Evolutionary conservation across 345 rosid genomes (phyloP), one percentile per base, ranked within the genome.

Genomic region (Syzygium aqueum): DNA sequence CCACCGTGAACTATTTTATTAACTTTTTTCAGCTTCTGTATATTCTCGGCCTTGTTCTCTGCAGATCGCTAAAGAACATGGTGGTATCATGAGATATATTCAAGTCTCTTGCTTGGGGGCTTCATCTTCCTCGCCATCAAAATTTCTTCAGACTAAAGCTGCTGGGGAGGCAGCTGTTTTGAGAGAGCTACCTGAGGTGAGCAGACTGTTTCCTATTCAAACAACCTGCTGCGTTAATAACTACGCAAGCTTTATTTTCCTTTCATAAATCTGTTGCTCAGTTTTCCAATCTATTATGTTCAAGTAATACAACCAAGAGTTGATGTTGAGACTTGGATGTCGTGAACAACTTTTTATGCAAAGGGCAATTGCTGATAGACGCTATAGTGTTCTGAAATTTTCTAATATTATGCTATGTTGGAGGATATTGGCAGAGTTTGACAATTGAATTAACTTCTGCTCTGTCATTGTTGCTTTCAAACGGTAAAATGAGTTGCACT

Each of bases 81-180:
- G 99, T 86, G 99, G 99, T 85, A 96, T 98, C 88, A 93, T 94
- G 95, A 94, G 98, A 92, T 98, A 90, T 91, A 94, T 98, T 91
- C 99, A 98, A 90, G 94, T 98, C 90, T 98, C 99, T 86, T 95
- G 98, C 90, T 91, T 98, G 51, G 99, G 99, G 83, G 94, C 99
- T 51, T 95, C 99, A 63, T 19, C 87, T 65, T 93, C 96, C 87
- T 98, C 99, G 63, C 94, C 97, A 85, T 98, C 99, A 88, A 94
- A 93, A 91, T 65, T 94, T 90, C 94, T 89, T 83, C 94, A 92
- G 89, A 92, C 97, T 85, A 98, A 98, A 90, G 99, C 99, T 90
- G 97, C 99, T 90, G 98, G 92, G 63, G 99, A 98, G 92, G 96
- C 96, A 94, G 94, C 98, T 85, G 85, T 98, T 89, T 91, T 96